Conservation (phyloP, 352 stramenopile genomes). For the Phytophthora cactorum region DNA sequence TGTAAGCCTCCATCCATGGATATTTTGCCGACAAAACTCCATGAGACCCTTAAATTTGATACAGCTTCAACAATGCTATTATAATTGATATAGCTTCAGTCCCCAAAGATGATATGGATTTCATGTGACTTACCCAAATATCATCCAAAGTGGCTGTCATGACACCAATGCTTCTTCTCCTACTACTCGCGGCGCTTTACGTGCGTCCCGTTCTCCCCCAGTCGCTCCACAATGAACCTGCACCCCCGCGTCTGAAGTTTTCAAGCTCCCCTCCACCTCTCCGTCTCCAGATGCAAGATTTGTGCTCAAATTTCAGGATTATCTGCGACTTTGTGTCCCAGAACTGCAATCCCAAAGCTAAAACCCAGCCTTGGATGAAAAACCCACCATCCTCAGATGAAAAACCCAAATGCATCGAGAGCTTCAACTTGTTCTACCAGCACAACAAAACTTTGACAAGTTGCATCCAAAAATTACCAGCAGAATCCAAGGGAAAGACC, state of each 20-base stretch:
- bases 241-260: not conserved
- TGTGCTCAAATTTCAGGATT: constrained; percentile 47
- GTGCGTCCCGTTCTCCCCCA: not conserved
- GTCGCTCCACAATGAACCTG: not conserved
- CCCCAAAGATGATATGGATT: not conserved
- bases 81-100: too few relatives aligned
- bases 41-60: too few relatives aligned
- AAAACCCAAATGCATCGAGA: constrained; percentile 46
- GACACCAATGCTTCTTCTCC: not conserved
- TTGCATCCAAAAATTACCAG: constrained; percentile 36
- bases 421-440: constrained; percentile 60
- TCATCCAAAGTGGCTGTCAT: constrained; percentile 3
- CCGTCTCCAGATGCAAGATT: constrained; percentile 15
- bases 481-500: constrained; percentile 14
- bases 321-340: constrained; percentile 52
- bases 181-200: constrained; percentile 13
- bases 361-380: constrained; percentile 7
- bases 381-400: not conserved
- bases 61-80: too few relatives aligned
- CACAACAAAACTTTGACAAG: constrained; percentile 43
- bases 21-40: too few relatives aligned
- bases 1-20: constrained; percentile 1
- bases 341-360: constrained; percentile 36
- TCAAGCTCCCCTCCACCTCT: constrained; percentile 1
- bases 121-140: not conserved